Evolutionary conservation across 1,139 yeast species (phyloP).

Genomic region (Blastobotrys malaysiensis): DNA sequence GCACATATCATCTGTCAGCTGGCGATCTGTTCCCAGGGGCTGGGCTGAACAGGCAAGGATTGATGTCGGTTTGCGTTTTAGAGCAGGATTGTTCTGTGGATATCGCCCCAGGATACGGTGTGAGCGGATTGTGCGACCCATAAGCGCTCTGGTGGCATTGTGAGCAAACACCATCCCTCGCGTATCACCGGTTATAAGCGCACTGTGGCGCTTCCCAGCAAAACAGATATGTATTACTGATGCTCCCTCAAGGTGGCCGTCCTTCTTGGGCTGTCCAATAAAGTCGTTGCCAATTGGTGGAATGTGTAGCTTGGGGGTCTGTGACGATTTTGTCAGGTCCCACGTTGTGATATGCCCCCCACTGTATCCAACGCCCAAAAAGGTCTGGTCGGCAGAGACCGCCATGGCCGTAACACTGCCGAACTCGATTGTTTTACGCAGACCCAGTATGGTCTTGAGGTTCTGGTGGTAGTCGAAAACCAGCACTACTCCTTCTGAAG

Average conservation of each 20-base stretch:
- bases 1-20: slow-evolving; percentile 52
- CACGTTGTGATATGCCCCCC: slow-evolving; percentile 45
- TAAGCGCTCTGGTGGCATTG: slow-evolving; percentile 49
- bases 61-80: slow-evolving; percentile 28
- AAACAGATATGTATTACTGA: slow-evolving; percentile 49
- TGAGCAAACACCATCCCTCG: slow-evolving; percentile 59
- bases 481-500: slow-evolving; percentile 52
- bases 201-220: slow-evolving; percentile 51
- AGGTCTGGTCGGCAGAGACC: slow-evolving; percentile 47
- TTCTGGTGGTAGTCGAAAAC: slow-evolving; percentile 62
- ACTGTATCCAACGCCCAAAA: slow-evolving; percentile 43
- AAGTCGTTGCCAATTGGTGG: slow-evolving; percentile 32
- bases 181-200: slow-evolving; percentile 53
- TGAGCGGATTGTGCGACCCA: slow-evolving; percentile 48
- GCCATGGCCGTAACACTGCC: slow-evolving; percentile 46
- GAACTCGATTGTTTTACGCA: slow-evolving; percentile 26
- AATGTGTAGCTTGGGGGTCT: slow-evolving; percentile 31
- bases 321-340: slow-evolving; percentile 36
- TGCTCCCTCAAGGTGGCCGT: slow-evolving; percentile 50
- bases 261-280: slow-evolving; percentile 26
- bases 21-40: slow-evolving; percentile 51
- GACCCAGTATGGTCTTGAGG: slow-evolving; percentile 40
- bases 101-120: slow-evolving; percentile 51
- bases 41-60: slow-evolving; percentile 42
- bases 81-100: slow-evolving; percentile 20